Conservation (phyloP, 2,329 filamentous ascomycete genomes). For the Botrytis paeoniae region DNA sequence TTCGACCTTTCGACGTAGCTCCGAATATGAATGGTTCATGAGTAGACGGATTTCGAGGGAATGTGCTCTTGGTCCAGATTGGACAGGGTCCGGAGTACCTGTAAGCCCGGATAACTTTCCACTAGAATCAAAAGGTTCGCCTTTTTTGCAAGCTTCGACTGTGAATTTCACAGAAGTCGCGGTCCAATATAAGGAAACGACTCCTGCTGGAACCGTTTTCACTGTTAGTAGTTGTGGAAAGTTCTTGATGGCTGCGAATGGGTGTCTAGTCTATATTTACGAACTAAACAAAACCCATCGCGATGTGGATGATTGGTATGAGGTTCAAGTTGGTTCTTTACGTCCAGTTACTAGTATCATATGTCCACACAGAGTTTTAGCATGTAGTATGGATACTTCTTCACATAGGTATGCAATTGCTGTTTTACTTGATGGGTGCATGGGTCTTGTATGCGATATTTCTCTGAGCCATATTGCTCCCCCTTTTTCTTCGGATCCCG, state of each 20-base stretch:
- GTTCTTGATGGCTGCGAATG: slow-evolving; percentile 55
- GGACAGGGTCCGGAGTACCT: slow-evolving; percentile 33
- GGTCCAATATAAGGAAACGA: slow-evolving; percentile 28
- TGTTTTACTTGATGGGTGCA: slow-evolving; percentile 56
- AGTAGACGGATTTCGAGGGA: slow-evolving; percentile 45
- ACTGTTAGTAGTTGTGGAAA: slow-evolving; percentile 54
- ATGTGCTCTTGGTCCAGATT: slow-evolving; percentile 39
- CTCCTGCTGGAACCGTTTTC: slow-evolving; percentile 32
- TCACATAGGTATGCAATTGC: slow-evolving; percentile 54
- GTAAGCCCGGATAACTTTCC: not conserved
- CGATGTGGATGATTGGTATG: not conserved
- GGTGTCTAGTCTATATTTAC: slow-evolving; percentile 56
- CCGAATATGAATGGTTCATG: slow-evolving; percentile 38
- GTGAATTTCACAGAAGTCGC: slow-evolving; percentile 42
- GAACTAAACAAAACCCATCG: slow-evolving; percentile 33
- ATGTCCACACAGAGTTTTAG: slow-evolving; percentile 56
- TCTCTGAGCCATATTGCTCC: slow-evolving; percentile 24
- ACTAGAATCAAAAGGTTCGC: slow-evolving; percentile 20
- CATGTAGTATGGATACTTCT: slow-evolving; percentile 62
- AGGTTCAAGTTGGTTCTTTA: slow-evolving; percentile 36
- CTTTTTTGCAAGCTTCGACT: slow-evolving; percentile 39
- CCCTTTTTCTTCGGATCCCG: not conserved
- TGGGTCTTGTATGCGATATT: slow-evolving; percentile 60
- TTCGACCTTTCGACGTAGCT: slow-evolving; percentile 19
- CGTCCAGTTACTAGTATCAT: slow-evolving; percentile 50